Percentiles rank a stretch among this genome's conserved stretches.
Conservation (phyloP, 2,329 filamentous ascomycete species). For the Paraconiothyrium sp. region DNA sequence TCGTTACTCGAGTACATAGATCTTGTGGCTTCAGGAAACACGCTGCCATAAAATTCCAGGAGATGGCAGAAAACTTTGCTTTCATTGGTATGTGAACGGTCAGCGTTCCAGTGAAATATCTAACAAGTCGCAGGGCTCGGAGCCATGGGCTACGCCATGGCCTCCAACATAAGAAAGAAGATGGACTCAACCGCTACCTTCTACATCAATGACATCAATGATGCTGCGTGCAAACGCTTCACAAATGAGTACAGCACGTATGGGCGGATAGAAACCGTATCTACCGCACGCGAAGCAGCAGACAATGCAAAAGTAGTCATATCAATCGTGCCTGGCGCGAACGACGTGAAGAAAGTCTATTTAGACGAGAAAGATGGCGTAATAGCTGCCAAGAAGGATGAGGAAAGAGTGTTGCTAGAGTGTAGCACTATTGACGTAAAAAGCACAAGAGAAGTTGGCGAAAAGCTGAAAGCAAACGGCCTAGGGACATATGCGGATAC, state of each 20-base stretch:
- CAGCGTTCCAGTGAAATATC: neutral
- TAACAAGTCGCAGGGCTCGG: constrained; percentile 39
- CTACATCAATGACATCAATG: constrained; percentile 44
- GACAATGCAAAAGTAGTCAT: constrained; percentile 38
- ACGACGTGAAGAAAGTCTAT: constrained; percentile 43
- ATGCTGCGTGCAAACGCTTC: constrained; percentile 34
- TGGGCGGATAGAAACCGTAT: constrained; percentile 36
- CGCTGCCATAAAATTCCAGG: neutral
- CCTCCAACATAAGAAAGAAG: constrained; percentile 40
- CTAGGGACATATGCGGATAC: constrained; percentile 41
- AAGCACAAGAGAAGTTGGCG: constrained; percentile 37
- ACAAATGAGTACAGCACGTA: constrained; percentile 26
- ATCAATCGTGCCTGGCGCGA: constrained; percentile 40
- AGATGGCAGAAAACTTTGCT: constrained; percentile 41
- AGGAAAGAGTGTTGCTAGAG: constrained; percentile 37
- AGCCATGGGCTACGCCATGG: constrained; percentile 49
- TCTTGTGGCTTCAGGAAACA: neutral
- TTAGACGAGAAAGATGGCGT: constrained; percentile 38
- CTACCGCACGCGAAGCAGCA: constrained; percentile 39
- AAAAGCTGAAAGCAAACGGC: constrained; percentile 21
- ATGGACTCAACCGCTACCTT: constrained; percentile 30
- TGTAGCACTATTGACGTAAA: constrained; percentile 46
- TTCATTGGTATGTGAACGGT: constrained; percentile 36
- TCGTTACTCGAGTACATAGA: neutral
- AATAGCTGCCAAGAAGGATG: constrained; percentile 30